Base-by-base conservation (phyloP, 805 yeast genomes). In the Sugiyamaella floridensis region DNA sequence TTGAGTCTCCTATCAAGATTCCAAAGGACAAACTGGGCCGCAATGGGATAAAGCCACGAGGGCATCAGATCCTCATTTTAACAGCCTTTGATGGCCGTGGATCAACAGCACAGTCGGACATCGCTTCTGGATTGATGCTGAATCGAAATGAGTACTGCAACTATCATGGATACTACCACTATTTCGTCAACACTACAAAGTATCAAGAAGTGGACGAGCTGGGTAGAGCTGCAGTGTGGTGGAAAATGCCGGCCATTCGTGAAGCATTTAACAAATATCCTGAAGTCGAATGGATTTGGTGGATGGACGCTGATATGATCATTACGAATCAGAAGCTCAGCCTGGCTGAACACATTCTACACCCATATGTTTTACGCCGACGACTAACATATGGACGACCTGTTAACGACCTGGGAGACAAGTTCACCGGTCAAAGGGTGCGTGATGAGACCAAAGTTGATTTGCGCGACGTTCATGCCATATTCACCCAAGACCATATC, bases 231-330 rank as follows among this genome's bases (percentile, higher is more conserved):
- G 52, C 59, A 16, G 64, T 56, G 34, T 68, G 72, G 71, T 57
- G 54, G 45, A 68, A 68, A 45, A 51, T 69, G 19, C 64, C 66
- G 12, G 68, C 71, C 16, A 61, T 68, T 20, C 55, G 56, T 44
- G 64, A 68, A 10, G 60, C 66, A 2, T 65, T 65, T 32, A 58
- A 58, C 12, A 45, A 42, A 16, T 50, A 64, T 47, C 69, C 71
- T 1, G 61, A 66, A 2, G 68, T 63, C 14, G 68, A 68, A 48
- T 68, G 72, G 72, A 55, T 68, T 37, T 67, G 69, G 68, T 68
- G 70, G 71, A 58, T 69, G n/a, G 72, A 68, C 51, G 54, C 60
- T 9, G 72, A 68, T 43, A 63, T 64, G 12, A 53, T 68, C 20
- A 61, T 68, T 48, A 65, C 67, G 66, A 65, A 66, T 37, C 60